Conservation (phyloP, 768 basidiomycete species). For the Suillus occidentalis region DNA sequence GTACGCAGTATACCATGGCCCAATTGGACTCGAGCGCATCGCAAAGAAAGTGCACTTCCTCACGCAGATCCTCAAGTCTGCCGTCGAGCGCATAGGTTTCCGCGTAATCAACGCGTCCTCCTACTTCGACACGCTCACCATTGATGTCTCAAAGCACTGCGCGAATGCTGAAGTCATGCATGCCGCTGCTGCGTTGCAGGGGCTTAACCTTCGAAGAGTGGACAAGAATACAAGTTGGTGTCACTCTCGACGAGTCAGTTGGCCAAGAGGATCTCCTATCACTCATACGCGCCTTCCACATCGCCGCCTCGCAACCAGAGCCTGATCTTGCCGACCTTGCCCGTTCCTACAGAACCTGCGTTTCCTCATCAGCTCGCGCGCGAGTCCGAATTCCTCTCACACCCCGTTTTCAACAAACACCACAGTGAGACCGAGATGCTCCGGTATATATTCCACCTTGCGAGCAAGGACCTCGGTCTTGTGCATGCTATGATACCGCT, state of each 20-base stretch:
- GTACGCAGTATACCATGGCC: constrained; percentile 97
- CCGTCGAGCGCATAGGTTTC: constrained; percentile 75
- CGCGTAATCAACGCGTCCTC: constrained; percentile 56
- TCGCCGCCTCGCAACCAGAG: constrained; percentile 52
- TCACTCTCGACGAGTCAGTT: constrained; percentile 92
- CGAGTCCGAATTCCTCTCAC: constrained; percentile 71
- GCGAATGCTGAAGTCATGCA: constrained; percentile 66
- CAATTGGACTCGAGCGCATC: constrained; percentile 79
- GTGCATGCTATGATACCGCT: constrained; percentile 96
- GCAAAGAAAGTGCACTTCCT: constrained; percentile 89
- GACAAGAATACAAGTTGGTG: constrained; percentile 73
- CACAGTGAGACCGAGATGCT: constrained; percentile 99
- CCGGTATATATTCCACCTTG: constrained; percentile 92
- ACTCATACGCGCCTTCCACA: constrained; percentile 80
- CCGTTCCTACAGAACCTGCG: constrained; percentile 38
- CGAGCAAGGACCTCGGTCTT: constrained; percentile 91
- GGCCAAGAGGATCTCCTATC: constrained; percentile 70
- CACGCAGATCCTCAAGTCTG: constrained; percentile 70
- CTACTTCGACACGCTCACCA: constrained; percentile 91
- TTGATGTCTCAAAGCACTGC: constrained; percentile 66
- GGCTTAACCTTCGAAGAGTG: constrained; percentile 84
- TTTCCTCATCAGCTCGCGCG: constrained; percentile 60
- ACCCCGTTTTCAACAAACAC: constrained; percentile 93
- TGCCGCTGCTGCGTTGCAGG: constrained; percentile 54
- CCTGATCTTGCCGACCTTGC: constrained; percentile 51